These are phyloP conservation scores for Phaeomoniella chlamydospora DNA, from an alignment of 2,329 filamentous ascomycete species.

Conservation along the genomic window DNA sequence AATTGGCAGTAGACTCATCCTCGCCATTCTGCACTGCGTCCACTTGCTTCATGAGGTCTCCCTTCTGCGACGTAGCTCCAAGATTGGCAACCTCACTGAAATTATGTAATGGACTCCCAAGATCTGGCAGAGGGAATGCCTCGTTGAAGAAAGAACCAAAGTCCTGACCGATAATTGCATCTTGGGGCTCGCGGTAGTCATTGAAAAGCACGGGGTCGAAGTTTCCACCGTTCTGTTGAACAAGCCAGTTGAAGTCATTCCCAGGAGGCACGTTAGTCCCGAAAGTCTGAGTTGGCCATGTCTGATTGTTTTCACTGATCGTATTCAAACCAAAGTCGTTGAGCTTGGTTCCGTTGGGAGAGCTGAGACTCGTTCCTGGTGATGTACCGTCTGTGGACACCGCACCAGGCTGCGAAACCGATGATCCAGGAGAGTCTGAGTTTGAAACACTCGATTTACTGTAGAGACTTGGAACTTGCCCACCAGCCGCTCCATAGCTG, in stretches of 20 bases:
- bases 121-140: constrained; percentile 62
- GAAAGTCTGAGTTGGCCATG: constrained; percentile 3
- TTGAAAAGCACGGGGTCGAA: constrained; percentile 89
- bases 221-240: constrained; percentile 66
- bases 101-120: constrained; percentile 66
- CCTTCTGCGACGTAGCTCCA: constrained; percentile 31
- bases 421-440: constrained; percentile 32
- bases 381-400: constrained; percentile 36
- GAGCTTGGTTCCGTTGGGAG: constrained; percentile 21
- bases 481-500: neutral
- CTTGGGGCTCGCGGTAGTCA: constrained; percentile 81
- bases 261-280: neutral
- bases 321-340: constrained; percentile 17
- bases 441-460: constrained; percentile 21
- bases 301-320: constrained; percentile 17
- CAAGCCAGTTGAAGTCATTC: constrained; percentile 44
- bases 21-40: constrained; percentile 59
- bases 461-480: constrained; percentile 7
- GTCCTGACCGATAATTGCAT: constrained; percentile 57
- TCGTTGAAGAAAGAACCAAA: constrained; percentile 65
- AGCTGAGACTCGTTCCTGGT: constrained; percentile 28
- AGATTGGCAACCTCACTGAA: constrained; percentile 21
- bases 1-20: constrained; percentile 43
- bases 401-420: constrained; percentile 28
- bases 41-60: constrained; percentile 62